Evolutionary conservation across 106 monocot species (phyloP), one percentile per base, ranked within the genome.

Genomic region (Gastrodia elata): DNA sequence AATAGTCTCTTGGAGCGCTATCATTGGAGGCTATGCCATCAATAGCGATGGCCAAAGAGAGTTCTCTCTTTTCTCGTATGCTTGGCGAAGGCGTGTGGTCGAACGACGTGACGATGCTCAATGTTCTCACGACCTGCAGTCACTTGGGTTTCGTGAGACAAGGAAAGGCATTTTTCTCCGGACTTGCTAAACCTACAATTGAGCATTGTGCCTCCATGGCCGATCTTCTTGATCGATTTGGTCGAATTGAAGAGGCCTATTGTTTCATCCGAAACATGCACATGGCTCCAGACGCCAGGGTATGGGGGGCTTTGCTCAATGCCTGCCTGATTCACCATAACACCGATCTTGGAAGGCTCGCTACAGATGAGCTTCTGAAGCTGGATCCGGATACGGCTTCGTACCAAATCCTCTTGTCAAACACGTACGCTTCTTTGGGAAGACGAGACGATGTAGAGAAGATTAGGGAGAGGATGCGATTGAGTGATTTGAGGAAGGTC

Each of bases 201-300:
- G 72, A 89, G 77, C 89, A 89, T 34, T 86, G 78, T 57, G 89
- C 85, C 18, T 81, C 85, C 37, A 83, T 89, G 78, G 80, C 86
- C 41, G 89, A 89, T 74, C 79, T 89, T 26, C 43, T 89, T 11
- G 75, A 83, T 20, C 72, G 89, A 68, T 83, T 77, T 0, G 83
- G 89, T 10, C 68, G n/a, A 9, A 26, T 89, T 0, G 57, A 48
- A 43, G 83, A 83, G 44, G 89, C 85, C 28, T 56, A 74, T 36
- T 5, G 22, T 33, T 24, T 89, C 40, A 81, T 89, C 42, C 43
- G 74, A 64, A 76, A 36, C 57, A 89, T 89, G 89, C 74, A 78
- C 10, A 79, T 83, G 27, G 75, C 73, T 20, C 83, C 85, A 32
- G 78, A 77, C 37, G 44, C 76, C 18, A 81, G 74, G 6, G 70